Percentiles rank a stretch among this genome's conserved stretches.
These are phyloP conservation scores for Myrica gale DNA, from an alignment of 306 rosid species.

Conservation along the genomic window DNA sequence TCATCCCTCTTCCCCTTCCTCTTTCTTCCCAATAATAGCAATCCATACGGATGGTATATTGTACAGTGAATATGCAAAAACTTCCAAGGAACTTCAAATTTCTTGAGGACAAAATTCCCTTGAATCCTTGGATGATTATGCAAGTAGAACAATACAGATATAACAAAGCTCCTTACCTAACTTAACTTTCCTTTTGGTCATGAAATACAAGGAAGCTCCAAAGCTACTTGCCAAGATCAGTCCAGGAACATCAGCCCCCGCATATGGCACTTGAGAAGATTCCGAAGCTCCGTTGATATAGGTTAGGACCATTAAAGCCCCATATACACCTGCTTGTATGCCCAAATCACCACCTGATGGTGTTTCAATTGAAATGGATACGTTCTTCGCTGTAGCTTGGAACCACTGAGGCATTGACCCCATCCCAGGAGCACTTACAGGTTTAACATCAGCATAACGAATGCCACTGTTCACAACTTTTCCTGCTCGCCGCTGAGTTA, in stretches of 20 bases:
- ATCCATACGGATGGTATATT: neutral
- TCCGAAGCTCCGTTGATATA: constrained; percentile 66
- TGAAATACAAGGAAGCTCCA: constrained; percentile 96
- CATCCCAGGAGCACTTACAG: constrained; percentile 51
- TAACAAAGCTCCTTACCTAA: constrained; percentile 56
- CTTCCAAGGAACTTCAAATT: constrained; percentile 1
- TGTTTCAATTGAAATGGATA: constrained; percentile 68
- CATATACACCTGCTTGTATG: constrained; percentile 90
- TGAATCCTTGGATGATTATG: constrained; percentile 20
- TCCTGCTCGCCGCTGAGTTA: constrained; percentile 84
- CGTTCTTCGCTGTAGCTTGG: constrained; percentile 53
- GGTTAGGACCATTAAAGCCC: constrained; percentile 82
- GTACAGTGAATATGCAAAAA: neutral
- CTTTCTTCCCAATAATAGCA: constrained; percentile 13
- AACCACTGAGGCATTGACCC: constrained; percentile 83
- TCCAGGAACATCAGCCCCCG: constrained; percentile 88
- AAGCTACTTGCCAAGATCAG: constrained; percentile 98
- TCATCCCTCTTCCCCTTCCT: no score
- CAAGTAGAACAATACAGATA: constrained; percentile 5
- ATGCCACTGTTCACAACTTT: constrained; percentile 69
- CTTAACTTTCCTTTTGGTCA: constrained; percentile 87
- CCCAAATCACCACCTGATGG: constrained; percentile 78
- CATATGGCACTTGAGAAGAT: constrained; percentile 49
- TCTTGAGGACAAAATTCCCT: constrained; percentile 4
- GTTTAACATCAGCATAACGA: constrained; percentile 92